Conservation (phyloP, 768 basidiomycete genomes). For the Candolleomyces efflorescens region DNA sequence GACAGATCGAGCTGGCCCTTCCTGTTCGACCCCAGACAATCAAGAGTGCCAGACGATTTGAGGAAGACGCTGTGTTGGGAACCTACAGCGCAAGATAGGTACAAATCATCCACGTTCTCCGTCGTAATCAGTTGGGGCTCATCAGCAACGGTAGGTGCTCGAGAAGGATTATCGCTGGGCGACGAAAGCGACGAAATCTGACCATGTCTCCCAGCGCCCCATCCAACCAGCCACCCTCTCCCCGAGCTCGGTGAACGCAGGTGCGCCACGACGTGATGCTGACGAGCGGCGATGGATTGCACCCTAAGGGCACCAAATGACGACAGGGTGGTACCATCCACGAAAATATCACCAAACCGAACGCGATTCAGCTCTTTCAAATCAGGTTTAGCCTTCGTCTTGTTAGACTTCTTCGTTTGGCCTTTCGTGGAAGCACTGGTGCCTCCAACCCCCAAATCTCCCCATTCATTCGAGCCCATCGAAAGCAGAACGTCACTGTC, state of each 20-base stretch:
- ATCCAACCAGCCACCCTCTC: conserved; percentile 49
- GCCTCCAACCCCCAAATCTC: conserved; percentile 63
- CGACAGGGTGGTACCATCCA: conserved; percentile 18
- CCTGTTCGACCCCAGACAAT: conserved; percentile 63
- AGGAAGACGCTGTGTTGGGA: conserved; percentile 47
- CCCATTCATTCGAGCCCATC: conserved; percentile 84
- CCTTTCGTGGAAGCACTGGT: conserved; percentile 3
- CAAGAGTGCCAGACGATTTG: conserved; percentile 50
- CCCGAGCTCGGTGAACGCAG: conserved; percentile 27
- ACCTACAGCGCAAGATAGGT: conserved; percentile 33
- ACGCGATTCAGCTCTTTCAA: conserved; percentile 35
- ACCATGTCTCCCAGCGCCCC: conserved; percentile 84
- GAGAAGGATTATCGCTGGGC: conserved; percentile 11
- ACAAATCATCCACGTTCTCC: conserved; percentile 22
- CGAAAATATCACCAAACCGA: conserved; percentile 34
- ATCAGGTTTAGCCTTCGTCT: background rate
- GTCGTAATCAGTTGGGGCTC: conserved; percentile 32
- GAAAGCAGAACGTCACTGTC: conserved; percentile 59
- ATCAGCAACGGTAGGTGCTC: conserved; percentile 25
- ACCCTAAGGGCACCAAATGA: conserved; percentile 26
- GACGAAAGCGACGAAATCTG: conserved; percentile 54
- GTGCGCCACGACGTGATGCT: conserved; percentile 63
- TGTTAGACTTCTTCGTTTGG: conserved; percentile 10
- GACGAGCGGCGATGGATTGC: conserved; percentile 54
- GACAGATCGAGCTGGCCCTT: conserved; percentile 56